phyloP scores from a whole-genome alignment of 2,329 filamentous ascomycete species.

The Grosmannia clavigera region DNA sequence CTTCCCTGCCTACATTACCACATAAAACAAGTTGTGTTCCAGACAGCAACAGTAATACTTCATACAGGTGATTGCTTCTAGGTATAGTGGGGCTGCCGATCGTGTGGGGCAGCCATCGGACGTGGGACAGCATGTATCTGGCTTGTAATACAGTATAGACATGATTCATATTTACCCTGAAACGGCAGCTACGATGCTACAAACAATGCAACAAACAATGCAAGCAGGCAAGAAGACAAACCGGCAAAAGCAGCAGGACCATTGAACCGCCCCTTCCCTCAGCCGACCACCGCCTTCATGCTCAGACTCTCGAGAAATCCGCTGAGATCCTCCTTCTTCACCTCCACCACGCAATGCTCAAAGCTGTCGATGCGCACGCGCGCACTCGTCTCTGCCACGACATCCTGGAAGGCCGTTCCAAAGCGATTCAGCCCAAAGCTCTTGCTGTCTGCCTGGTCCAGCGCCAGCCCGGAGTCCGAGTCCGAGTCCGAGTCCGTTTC shows the following conservation, averaged over 20 bases:
- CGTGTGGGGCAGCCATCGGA: too few relatives aligned
- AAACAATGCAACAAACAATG: background rate
- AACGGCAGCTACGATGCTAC: background rate
- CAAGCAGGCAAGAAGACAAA: background rate
- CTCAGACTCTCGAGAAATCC: constrained; percentile 87
- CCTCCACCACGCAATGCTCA: constrained; percentile 93
- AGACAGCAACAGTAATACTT: too few relatives aligned
- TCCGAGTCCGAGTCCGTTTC: constrained; percentile 35
- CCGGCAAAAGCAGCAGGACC: background rate
- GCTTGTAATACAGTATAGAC: background rate
- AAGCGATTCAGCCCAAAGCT: constrained; percentile 79
- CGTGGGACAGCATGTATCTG: too few relatives aligned
- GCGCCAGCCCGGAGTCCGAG: constrained; percentile 36
- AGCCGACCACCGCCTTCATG: constrained; percentile 73
- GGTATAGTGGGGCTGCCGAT: too few relatives aligned
- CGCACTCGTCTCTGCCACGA: constrained; percentile 81
- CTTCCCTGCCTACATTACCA: too few relatives aligned
- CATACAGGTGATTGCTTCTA: too few relatives aligned
- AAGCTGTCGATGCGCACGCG: constrained; percentile 90
- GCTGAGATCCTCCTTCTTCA: constrained; percentile 87
- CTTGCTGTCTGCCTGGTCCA: background rate
- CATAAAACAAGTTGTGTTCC: too few relatives aligned
- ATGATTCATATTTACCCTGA: background rate
- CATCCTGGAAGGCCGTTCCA: constrained; percentile 89
- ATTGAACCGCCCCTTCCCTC: constrained; percentile 9